Percentiles rank a stretch among this genome's conserved stretches.
These are phyloP conservation scores for Vitellaria paradoxa DNA, from an alignment of 179 eudicot species.

Conservation along the genomic window DNA sequence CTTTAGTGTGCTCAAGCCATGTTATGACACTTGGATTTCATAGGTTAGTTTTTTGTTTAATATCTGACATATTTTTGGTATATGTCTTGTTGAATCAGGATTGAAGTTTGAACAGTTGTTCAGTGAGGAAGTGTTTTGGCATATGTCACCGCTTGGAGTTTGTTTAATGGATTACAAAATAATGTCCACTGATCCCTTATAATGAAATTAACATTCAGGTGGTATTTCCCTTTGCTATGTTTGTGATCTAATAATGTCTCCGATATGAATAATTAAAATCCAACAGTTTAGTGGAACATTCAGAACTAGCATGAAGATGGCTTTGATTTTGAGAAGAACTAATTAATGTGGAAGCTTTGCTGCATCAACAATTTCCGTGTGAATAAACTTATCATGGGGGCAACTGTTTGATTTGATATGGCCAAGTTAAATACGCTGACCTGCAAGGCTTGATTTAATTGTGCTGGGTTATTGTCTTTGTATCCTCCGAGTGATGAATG, in stretches of 20 bases:
- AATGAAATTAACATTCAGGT: background rate
- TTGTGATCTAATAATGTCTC: background rate
- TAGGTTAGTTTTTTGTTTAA: background rate
- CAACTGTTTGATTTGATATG: background rate
- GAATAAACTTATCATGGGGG: background rate
- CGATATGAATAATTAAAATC: background rate
- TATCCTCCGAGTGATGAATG: background rate
- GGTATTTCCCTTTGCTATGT: background rate
- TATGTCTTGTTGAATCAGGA: slow-evolving; percentile 14
- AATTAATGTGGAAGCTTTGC: background rate
- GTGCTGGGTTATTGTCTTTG: background rate
- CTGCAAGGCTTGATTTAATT: background rate
- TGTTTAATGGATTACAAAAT: background rate
- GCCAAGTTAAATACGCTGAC: background rate
- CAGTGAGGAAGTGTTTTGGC: slow-evolving; percentile 5
- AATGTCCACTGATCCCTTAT: background rate
- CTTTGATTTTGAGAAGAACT: slow-evolving; percentile 16
- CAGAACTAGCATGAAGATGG: slow-evolving; percentile 18
- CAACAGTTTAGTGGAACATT: background rate
- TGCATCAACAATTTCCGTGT: slow-evolving; percentile 12
- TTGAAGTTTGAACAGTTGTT: slow-evolving; percentile 6
- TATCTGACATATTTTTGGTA: background rate
- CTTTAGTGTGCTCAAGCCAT: background rate
- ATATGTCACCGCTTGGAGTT: slow-evolving; percentile 1
- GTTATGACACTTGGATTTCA: background rate